Conservation (phyloP, 345 rosid genomes). For the Ceriops zippeliana region DNA sequence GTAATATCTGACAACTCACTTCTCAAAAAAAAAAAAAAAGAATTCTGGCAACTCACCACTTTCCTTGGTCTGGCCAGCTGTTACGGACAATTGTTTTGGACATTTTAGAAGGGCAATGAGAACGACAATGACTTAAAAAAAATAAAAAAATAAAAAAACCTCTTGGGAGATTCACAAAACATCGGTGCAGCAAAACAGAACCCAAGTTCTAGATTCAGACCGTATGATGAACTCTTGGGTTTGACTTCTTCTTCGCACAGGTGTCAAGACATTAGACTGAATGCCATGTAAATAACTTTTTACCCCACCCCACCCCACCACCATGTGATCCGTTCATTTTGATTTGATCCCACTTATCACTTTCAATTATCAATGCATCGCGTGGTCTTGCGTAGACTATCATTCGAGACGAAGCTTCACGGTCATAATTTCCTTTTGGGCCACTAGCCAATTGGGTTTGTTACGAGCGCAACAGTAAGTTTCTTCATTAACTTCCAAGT, state of each 20-base stretch:
- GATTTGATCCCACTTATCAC: conserved; percentile 25
- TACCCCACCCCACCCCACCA: neutral
- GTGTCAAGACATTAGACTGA: neutral
- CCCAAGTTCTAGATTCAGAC: too few species aligned
- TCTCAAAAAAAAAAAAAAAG: too few species aligned
- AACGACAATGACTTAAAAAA: neutral
- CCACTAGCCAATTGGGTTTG: too few species aligned
- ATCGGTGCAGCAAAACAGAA: neutral
- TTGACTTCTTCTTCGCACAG: too few species aligned
- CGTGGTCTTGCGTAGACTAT: conserved; percentile 17
- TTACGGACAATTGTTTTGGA: neutral
- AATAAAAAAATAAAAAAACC: too few species aligned
- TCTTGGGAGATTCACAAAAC: too few species aligned
- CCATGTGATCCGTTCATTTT: neutral
- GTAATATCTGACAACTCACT: too few species aligned
- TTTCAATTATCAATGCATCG: conserved; percentile 5
- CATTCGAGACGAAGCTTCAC: neutral
- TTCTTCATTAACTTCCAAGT: too few species aligned
- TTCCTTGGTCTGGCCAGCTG: neutral
- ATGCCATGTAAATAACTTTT: neutral
- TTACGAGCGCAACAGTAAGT: too few species aligned
- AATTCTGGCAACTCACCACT: conserved; percentile 5
- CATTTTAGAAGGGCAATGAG: too few species aligned
- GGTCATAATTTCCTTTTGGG: neutral
- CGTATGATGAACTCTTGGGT: too few species aligned